Conservation (phyloP, 768 basidiomycete genomes). For the Lactifluus rugatus region DNA sequence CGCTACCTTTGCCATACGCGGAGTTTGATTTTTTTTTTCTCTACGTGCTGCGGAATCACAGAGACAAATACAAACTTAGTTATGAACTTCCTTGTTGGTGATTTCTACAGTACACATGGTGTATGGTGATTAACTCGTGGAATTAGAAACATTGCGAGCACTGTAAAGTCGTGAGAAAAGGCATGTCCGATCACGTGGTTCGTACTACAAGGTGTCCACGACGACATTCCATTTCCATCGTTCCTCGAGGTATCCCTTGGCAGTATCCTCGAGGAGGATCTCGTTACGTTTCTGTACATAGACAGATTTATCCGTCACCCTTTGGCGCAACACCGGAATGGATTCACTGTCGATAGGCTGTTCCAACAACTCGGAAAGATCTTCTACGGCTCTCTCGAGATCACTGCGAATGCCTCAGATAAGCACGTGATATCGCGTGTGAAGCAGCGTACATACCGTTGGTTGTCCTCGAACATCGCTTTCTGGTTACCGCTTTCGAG, state of each 20-base stretch:
- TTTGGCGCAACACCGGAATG: conserved; percentile 75
- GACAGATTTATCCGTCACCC: conserved; percentile 94
- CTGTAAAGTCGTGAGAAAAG: neutral
- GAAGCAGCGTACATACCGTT: conserved; percentile 43
- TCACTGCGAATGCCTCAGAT: conserved; percentile 43
- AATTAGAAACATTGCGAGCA: conserved; percentile 9
- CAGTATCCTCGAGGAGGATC: conserved; percentile 91
- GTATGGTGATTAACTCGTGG: neutral
- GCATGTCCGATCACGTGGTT: neutral
- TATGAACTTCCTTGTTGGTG: neutral
- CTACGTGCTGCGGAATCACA: neutral
- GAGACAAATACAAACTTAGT: neutral
- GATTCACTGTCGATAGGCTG: conserved; percentile 79
- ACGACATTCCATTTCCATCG: conserved; percentile 73
- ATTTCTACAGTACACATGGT: conserved; percentile 16
- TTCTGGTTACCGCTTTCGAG: conserved; percentile 85
- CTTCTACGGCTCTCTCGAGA: conserved; percentile 90
- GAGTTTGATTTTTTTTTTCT: neutral
- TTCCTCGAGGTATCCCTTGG: conserved; percentile 77
- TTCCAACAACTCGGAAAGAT: conserved; percentile 87
- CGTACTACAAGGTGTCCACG: conserved; percentile 51
- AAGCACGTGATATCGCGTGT: neutral
- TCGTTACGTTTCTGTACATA: conserved; percentile 97
- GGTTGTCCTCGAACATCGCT: conserved; percentile 95
- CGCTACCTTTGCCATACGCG: neutral